Conservation (phyloP, 2,329 filamentous ascomycete species). For the Endoconidiophora laricicola region DNA sequence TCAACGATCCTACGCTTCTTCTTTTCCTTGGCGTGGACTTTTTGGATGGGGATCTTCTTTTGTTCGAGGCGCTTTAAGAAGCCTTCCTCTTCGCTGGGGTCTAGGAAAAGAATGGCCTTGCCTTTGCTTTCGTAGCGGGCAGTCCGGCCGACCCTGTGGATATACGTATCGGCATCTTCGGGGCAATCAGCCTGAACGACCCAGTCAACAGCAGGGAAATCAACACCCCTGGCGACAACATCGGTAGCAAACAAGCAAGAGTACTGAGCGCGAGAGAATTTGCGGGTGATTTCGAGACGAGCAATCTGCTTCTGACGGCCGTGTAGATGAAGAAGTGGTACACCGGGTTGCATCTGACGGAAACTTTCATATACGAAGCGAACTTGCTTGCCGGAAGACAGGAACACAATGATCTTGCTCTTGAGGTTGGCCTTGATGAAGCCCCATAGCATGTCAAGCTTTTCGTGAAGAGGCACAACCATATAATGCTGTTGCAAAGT, state of each 20-base stretch:
- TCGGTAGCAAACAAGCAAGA: slow-evolving; percentile 91
- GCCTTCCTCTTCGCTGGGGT: slow-evolving; percentile 82
- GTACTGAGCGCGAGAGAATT: slow-evolving; percentile 65
- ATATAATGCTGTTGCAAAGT: slow-evolving; percentile 85
- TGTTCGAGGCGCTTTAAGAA: slow-evolving; percentile 73
- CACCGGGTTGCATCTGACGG: slow-evolving; percentile 82
- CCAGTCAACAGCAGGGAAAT: slow-evolving; percentile 95
- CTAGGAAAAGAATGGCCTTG: slow-evolving; percentile 75
- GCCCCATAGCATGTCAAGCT: slow-evolving; percentile 80
- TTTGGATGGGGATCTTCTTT: slow-evolving; percentile 78
- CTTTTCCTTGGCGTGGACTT: slow-evolving; percentile 71
- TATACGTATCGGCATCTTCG: slow-evolving; percentile 93
- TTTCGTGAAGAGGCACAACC: slow-evolving; percentile 67
- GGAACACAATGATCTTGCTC: slow-evolving; percentile 85
- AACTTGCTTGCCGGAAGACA: slow-evolving; percentile 92
- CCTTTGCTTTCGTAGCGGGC: slow-evolving; percentile 85
- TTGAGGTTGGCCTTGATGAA: slow-evolving; percentile 87
- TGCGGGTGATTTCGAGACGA: slow-evolving; percentile 69
- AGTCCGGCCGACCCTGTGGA: slow-evolving; percentile 86
- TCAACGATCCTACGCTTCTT: slow-evolving; percentile 77
- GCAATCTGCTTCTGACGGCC: slow-evolving; percentile 86
- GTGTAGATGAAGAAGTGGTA: slow-evolving; percentile 81
- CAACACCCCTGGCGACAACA: slow-evolving; percentile 81
- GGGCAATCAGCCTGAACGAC: slow-evolving; percentile 97
- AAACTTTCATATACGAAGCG: slow-evolving; percentile 91